Evolutionary conservation across 352 stramenopile genomes (phyloP), one percentile per base, ranked within the genome.

Genomic region (Globisporangium canariense): DNA sequence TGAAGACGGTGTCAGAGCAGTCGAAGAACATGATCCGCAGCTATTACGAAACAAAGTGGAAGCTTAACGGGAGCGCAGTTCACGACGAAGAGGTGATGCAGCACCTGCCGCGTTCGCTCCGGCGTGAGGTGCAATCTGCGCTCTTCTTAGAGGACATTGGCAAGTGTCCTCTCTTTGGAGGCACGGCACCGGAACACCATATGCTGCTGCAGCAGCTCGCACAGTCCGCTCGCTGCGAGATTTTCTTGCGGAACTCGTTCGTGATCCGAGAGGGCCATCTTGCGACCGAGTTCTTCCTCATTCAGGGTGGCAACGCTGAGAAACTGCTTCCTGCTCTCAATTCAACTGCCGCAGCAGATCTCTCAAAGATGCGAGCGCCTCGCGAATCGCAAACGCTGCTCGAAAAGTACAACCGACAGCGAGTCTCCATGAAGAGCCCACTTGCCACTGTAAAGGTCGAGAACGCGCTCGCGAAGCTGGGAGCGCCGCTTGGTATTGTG

Each of bases 1-100:
- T 83, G 60, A 32, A 65, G 0, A 74, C 68, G 2, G 73, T 90
- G 3, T 74, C 77, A 0, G 76, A 84, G 13, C n/a, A 58, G 13
- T 86, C 78, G 7, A 89, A 88, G 25, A 71, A 68, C 10, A 75
- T 72, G 46, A 64, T 91, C 11, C 78, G 83, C 3, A 80, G 71
- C 20, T 90, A 88, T 52, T 91, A 88, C 58, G 71, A 84, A 57
- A 83, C 78, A 20, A 91, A 89, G 65, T 91, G 83, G 83, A 83
- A 85, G 34, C 57, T 89, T 30, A 91, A 89, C 28, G 80, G 83
- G 18, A 89, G 80, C 20, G 76, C 76, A 0, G 64, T 86, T 25
- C 64, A 73, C 1, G 78, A 89, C 36, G 61, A 79, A 45, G 83
- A 89, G 34, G 56, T 91, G 0, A 60, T 86, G 6, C 34, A 41